Evolutionary conservation across 2,329 filamentous ascomycete genomes (phyloP), one percentile per base, ranked within the genome.

Genomic region (Neopestalotiopsis clavispora): DNA sequence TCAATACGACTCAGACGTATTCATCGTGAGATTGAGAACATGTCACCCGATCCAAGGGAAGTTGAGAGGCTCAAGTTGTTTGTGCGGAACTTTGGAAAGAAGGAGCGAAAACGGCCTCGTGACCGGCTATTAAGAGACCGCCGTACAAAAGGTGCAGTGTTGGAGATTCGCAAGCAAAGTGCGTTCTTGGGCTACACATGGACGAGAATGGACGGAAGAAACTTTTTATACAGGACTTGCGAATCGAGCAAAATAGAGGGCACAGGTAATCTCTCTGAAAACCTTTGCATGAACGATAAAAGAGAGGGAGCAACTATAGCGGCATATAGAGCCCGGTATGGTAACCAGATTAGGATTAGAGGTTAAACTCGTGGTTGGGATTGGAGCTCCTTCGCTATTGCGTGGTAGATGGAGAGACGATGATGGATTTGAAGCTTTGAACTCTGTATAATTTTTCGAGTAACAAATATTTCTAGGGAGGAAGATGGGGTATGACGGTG

Each of bases 151-250:
- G 86, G 85, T 56, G 84, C 86, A 17, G 94, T 92, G n/a, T 83
- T 98, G 79, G 90, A 93, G 73, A 86, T 96, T 72, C 88, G 96
- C 69, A 97, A 95, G 80, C 88, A 87, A 77, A 92, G 89, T 32
- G 94, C 94, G 0, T 98, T 98, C 79, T 81, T 97, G 70, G 95
- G 95, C 0, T 99, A 99, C 78, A 94, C 92, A 1, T 98, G 96
- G 85, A 88, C 90, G 13, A 84, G 90, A 61, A 84, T 84, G 68
- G 71, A 70, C 65, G 68, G 69, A 14, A 62, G 59, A 42, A 66
- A 64, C 4, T 62, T 62, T 30, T 17, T 17, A 63, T 40, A 59
- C 66, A 40, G 67, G 66, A 65, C 14, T 61, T 38, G n/a, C 4
- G 52, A 32, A 34, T 12, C 65, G 13, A 34, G 17, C 42, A 13